phyloP scores from a whole-genome alignment of 257 asterid species.

The Gentiana macrophylla region DNA sequence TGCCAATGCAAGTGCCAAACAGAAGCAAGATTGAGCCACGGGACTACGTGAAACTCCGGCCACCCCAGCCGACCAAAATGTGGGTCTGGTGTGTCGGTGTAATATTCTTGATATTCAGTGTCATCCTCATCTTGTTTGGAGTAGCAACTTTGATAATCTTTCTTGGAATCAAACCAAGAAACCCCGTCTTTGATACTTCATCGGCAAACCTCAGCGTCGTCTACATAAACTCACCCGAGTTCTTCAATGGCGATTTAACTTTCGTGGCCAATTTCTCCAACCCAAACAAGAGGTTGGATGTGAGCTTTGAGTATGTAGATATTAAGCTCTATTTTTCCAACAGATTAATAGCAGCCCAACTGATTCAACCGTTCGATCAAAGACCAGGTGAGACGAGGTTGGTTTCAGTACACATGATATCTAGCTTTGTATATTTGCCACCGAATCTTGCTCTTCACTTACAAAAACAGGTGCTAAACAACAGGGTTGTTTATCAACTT shows the following conservation, averaged over 20 bases:
- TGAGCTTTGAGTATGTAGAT: constrained; percentile 44
- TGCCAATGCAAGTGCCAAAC: constrained; percentile 24
- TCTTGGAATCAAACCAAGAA: constrained; percentile 46
- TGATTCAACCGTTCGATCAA: constrained; percentile 46
- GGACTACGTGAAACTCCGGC: constrained; percentile 41
- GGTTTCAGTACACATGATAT: constrained; percentile 45
- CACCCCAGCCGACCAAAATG: constrained; percentile 48
- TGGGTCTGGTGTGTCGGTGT: constrained; percentile 61
- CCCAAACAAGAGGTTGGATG: constrained; percentile 63
- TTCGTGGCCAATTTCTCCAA: constrained; percentile 72
- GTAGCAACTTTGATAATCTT: constrained; percentile 48
- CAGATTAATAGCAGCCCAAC: constrained; percentile 35
- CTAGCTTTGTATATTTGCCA: constrained; percentile 53
- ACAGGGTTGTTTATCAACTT: constrained; percentile 45
- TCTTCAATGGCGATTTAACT: constrained; percentile 42
- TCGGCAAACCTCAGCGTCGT: constrained; percentile 41
- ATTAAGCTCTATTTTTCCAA: constrained; percentile 58
- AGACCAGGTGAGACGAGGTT: constrained; percentile 30
- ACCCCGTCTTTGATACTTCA: constrained; percentile 60
- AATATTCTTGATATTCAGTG: constrained; percentile 52
- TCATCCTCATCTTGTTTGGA: constrained; percentile 63
- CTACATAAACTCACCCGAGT: constrained; percentile 41
- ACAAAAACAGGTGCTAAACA: constrained; percentile 50
- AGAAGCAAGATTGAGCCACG: constrained; percentile 27
- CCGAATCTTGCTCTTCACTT: constrained; percentile 49